These are phyloP conservation scores for Tolypocladium amazonense DNA, from an alignment of 2,329 filamentous ascomycete genomes.

Conservation along the genomic window DNA sequence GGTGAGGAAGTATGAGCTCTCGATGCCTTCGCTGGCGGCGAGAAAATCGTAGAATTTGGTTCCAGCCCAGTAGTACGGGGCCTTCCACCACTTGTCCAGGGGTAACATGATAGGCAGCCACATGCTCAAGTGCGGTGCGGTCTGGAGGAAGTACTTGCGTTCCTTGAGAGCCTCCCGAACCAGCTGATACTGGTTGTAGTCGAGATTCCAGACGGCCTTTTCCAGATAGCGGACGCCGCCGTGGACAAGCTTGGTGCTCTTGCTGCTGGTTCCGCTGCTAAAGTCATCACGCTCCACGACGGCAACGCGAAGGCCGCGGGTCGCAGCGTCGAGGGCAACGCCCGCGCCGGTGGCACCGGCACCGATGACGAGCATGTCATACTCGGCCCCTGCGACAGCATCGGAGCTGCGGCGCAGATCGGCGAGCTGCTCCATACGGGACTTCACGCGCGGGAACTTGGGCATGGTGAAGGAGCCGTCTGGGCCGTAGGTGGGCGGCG, in stretches of 20 bases:
- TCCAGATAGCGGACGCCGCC: constrained; percentile 66
- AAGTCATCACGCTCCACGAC: constrained; percentile 66
- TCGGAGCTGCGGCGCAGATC: constrained; percentile 35
- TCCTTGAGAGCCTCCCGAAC: constrained; percentile 65
- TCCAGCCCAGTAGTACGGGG: constrained; percentile 66
- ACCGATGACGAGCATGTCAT: constrained; percentile 61
- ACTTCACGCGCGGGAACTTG: constrained; percentile 52
- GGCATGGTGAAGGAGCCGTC: constrained; percentile 59
- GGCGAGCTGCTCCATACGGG: constrained; percentile 52
- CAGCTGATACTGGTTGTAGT: constrained; percentile 62
- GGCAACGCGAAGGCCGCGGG: constrained; percentile 60
- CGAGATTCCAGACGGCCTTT: constrained; percentile 66
- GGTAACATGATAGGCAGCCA: constrained; percentile 72
- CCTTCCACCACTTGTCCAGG: constrained; percentile 67
- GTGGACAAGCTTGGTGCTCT: constrained; percentile 70
- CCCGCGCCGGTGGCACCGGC: constrained; percentile 62
- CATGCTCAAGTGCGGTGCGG: constrained; percentile 60
- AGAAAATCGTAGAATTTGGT: constrained; percentile 79
- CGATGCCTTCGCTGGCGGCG: constrained; percentile 77
- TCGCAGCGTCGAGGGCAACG: constrained; percentile 61
- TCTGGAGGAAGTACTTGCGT: constrained; percentile 65
- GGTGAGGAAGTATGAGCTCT: constrained; percentile 80
- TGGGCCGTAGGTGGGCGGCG: constrained; percentile 58
- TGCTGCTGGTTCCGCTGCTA: constrained; percentile 61
- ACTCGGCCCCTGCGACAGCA: constrained; percentile 31